Percentiles rank a stretch among this genome's conserved stretches.
Evolutionary conservation across 352 stramenopile species (phyloP).

Genomic region (Pythium phragmitis): DNA sequence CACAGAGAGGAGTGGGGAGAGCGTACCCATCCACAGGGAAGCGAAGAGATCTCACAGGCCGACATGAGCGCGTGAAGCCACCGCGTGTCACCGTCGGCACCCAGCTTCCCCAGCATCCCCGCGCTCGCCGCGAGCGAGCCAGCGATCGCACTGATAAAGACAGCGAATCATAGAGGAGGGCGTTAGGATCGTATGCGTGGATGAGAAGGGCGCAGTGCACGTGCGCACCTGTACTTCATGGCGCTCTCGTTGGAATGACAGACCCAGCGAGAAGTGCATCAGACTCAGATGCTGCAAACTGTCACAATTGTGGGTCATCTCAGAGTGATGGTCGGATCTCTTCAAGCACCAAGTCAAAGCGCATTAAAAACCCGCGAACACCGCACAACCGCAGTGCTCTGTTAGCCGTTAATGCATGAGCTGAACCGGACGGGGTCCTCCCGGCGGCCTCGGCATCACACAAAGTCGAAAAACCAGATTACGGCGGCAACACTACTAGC

Average conservation of each 20-base stretch:
- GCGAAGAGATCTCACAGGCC: constrained; percentile 18
- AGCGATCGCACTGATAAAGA: constrained; percentile 40
- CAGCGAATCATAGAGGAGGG: neutral
- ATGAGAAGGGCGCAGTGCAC: no score
- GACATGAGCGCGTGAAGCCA: constrained; percentile 23
- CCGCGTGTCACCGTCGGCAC: constrained; percentile 35
- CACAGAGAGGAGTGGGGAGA: neutral
- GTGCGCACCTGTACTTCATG: constrained; percentile 31
- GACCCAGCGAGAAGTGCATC: neutral
- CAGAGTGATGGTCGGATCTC: constrained; percentile 22
- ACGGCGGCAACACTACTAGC: no score
- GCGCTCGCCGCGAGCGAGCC: constrained; percentile 55
- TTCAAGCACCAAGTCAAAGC: no score
- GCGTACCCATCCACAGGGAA: constrained; percentile 14
- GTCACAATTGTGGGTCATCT: constrained; percentile 3
- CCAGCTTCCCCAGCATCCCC: constrained; percentile 62
- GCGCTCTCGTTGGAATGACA: neutral
- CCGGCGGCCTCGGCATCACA: no score
- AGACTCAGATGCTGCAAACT: neutral
- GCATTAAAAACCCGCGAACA: no score
- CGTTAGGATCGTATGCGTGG: neutral
- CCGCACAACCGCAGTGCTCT: no score
- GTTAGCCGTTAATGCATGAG: no score
- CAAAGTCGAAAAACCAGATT: constrained; percentile 4
- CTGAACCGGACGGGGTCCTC: no score